Evolutionary conservation across 2,329 filamentous ascomycete species (phyloP).

Genomic region (Beauveria caledonica): DNA sequence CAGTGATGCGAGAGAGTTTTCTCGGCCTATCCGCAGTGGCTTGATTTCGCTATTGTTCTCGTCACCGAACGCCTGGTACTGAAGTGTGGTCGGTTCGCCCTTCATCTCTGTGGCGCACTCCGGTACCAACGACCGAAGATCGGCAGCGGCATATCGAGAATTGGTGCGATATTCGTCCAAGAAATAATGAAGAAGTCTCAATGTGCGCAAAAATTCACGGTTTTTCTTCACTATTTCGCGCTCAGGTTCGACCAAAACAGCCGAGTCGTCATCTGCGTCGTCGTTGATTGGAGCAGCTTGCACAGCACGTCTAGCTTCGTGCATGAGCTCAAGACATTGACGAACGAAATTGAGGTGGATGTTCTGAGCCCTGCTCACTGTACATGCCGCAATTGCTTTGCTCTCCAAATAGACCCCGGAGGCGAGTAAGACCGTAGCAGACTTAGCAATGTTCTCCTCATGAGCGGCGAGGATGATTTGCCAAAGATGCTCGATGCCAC

Average conservation of each 20-base stretch:
- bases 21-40: conserved; percentile 55
- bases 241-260: conserved; percentile 42
- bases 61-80: conserved; percentile 67
- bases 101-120: conserved; percentile 43
- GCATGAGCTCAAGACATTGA: conserved; percentile 64
- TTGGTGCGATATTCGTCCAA: conserved; percentile 56
- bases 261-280: conserved; percentile 46
- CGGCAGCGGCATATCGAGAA: conserved; percentile 50
- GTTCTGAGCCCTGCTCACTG: conserved; percentile 41
- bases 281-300: conserved; percentile 20
- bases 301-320: conserved; percentile 39
- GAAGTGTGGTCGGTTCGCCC: conserved; percentile 58
- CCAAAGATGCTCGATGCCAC: conserved; percentile 69
- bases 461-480: conserved; percentile 65
- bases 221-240: conserved; percentile 41
- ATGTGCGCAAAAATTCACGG: conserved; percentile 57
- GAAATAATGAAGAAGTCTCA: conserved; percentile 61
- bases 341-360: conserved; percentile 64
- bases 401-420: conserved; percentile 60
- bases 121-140: conserved; percentile 45
- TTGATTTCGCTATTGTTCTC: conserved; percentile 50
- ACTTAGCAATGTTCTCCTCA: conserved; percentile 54
- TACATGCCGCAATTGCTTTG: conserved; percentile 39
- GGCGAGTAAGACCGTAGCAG: conserved; percentile 63
- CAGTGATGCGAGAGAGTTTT: conserved; percentile 63